These are phyloP conservation scores for Wallacemonas sp. DNA, from an alignment of 208 protist genomes.

Conservation along the genomic window DNA sequence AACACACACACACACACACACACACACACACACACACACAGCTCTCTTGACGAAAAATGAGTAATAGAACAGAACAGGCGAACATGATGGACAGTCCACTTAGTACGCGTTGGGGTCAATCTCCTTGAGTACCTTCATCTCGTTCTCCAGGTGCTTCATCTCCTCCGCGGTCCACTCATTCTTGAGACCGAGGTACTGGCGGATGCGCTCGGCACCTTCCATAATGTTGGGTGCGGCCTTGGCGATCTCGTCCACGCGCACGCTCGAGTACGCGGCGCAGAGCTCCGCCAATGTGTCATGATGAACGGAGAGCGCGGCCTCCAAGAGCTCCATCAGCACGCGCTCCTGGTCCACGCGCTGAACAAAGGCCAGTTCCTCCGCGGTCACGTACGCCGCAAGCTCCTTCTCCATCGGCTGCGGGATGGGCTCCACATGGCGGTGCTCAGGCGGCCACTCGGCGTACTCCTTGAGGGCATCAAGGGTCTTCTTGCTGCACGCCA, in stretches of 20 bases:
- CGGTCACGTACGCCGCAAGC: conserved; percentile 21
- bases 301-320: conserved; percentile 26
- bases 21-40: too few species aligned
- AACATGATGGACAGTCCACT: too few species aligned
- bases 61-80: neutral
- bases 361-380: conserved; percentile 34
- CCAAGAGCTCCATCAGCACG: conserved; percentile 23
- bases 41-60: neutral
- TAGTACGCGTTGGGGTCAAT: conserved; percentile 42
- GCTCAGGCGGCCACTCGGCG: conserved; percentile 15
- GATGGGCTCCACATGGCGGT: conserved; percentile 22
- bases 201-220: conserved; percentile 46
- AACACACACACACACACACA: neutral
- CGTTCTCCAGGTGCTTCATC: conserved; percentile 50
- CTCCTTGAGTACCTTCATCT: conserved; percentile 55
- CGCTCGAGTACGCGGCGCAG: conserved; percentile 31
- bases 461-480: conserved; percentile 25
- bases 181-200: conserved; percentile 37
- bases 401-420: conserved; percentile 30
- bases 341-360: conserved; percentile 23
- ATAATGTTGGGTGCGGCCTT: conserved; percentile 44
- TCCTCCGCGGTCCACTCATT: conserved; percentile 64
- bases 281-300: conserved; percentile 29
- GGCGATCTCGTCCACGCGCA: conserved; percentile 46
- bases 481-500: conserved; percentile 13